Evolutionary conservation across 1,284 basidiomycete species (phyloP).

Genomic region (Serendipita sp.): DNA sequence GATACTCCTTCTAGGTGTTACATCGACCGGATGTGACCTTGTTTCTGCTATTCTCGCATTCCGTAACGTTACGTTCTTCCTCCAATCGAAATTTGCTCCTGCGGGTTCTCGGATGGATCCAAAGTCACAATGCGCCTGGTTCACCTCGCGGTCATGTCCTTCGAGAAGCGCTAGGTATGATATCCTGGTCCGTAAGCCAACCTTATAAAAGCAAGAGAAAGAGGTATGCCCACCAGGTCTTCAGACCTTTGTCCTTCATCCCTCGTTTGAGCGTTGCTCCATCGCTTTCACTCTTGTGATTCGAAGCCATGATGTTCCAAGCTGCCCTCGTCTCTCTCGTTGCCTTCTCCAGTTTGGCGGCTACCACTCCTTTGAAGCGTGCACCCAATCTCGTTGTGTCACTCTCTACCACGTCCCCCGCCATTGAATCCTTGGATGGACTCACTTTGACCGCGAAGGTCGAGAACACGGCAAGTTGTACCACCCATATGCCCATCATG

Average conservation of each 20-base stretch:
- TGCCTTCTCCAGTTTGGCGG: not conserved
- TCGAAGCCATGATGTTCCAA: not conserved
- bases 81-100: not conserved
- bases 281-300: no score
- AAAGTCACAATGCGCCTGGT: not conserved
- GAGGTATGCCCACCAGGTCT: not conserved
- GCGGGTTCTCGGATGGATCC: not conserved
- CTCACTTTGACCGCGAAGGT: not conserved
- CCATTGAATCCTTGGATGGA: not conserved
- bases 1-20: no score
- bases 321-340: not conserved
- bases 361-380: conserved; percentile 2
- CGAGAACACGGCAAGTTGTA: not conserved
- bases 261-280: not conserved
- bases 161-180: no score
- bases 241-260: not conserved
- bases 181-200: not conserved
- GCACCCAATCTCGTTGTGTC: conserved; percentile 5
- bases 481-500: not conserved
- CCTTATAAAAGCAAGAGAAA: not conserved
- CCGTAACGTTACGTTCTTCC: not conserved
- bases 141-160: not conserved
- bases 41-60: no score
- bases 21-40: no score
- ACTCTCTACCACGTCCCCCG: not conserved